Evolutionary conservation across 2,329 filamentous ascomycete species (phyloP).

Genomic region (Calonectria fujianensis): DNA sequence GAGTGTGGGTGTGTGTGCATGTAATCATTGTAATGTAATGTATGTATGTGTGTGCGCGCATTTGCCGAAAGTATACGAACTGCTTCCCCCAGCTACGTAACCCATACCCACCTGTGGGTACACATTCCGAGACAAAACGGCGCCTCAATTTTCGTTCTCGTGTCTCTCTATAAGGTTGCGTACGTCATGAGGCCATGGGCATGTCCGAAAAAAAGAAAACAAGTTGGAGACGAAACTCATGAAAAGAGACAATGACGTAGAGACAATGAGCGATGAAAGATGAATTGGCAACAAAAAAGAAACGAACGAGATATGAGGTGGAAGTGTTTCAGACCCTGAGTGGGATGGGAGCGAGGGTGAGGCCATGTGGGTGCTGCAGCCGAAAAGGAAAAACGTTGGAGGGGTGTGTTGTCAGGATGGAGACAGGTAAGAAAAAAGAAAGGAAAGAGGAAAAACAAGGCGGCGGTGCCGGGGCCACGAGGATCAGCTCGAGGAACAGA

Average conservation of each 20-base stretch:
- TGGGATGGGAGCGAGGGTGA: neutral
- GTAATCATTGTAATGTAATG: neutral
- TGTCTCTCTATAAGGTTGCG: constrained; percentile 8
- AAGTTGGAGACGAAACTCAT: neutral
- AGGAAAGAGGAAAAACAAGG: neutral
- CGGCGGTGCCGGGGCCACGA: neutral
- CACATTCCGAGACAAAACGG: constrained; percentile 22
- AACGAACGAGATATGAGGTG: neutral
- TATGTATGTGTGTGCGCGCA: neutral
- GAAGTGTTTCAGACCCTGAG: constrained; percentile 23
- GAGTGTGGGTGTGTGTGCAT: neutral
- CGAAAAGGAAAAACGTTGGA: constrained; percentile 5
- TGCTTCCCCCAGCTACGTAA: neutral
- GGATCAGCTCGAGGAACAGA: constrained; percentile 5
- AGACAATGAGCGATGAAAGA: neutral
- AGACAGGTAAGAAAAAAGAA: constrained; percentile 5
- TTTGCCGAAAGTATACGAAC: constrained; percentile 3
- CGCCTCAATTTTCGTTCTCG: constrained; percentile 3
- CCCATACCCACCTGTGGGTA: neutral
- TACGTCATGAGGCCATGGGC: constrained; percentile 2
- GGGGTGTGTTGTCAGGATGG: constrained; percentile 6
- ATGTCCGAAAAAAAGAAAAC: neutral
- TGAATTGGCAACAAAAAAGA: neutral
- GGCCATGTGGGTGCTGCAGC: constrained; percentile 3
- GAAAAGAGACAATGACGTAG: constrained; percentile 8